Percentiles rank a stretch among this genome's conserved stretches.
These are phyloP conservation scores for Gardenia jasminoides DNA, from an alignment of 257 asterid genomes.

Conservation along the genomic window DNA sequence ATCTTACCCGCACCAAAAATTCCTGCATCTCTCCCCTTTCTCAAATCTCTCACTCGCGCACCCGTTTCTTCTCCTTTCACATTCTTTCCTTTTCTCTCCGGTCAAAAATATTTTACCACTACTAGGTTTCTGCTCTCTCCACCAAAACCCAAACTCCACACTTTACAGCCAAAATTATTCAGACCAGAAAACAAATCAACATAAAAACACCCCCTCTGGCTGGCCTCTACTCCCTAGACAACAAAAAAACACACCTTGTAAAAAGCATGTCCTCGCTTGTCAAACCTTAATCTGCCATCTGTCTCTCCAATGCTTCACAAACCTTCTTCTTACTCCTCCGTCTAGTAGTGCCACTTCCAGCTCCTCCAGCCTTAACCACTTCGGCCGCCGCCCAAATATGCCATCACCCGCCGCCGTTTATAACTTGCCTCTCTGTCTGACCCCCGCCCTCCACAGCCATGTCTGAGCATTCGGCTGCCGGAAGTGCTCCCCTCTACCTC, in stretches of 20 bases:
- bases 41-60: too few species aligned
- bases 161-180: too few species aligned
- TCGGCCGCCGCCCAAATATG: constrained; percentile 22
- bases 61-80: too few species aligned
- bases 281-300: constrained; percentile 37
- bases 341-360: not conserved
- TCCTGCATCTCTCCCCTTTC: too few species aligned
- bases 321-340: not conserved
- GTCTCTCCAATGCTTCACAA: constrained; percentile 21
- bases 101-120: too few species aligned
- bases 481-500: constrained; percentile 9
- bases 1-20: too few species aligned
- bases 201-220: not conserved
- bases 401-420: constrained; percentile 22
- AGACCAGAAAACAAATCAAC: not conserved
- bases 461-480: constrained; percentile 24
- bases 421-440: not conserved
- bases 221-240: too few species aligned
- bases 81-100: too few species aligned
- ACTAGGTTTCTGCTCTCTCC: too few species aligned
- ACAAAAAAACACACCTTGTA: not conserved
- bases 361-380: not conserved
- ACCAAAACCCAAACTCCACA: too few species aligned
- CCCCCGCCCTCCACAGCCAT: constrained; percentile 20
- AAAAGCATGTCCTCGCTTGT: constrained; percentile 27